Evolutionary conservation across 768 basidiomycete species (phyloP), one percentile per base, ranked within the genome.

Genomic region (Macrolepiota dolichaula): DNA sequence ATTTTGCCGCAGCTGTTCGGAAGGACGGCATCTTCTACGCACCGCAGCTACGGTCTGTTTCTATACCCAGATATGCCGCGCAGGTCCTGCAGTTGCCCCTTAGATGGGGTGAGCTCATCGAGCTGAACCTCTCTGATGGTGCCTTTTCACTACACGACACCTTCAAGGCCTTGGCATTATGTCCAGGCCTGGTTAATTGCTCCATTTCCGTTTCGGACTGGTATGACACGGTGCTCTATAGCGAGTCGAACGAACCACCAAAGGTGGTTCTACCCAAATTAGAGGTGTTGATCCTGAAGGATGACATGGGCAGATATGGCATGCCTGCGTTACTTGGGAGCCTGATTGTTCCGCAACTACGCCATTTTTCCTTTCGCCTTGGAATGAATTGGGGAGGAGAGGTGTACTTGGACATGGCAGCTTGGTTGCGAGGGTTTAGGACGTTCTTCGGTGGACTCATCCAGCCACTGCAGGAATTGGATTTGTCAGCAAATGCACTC

Each of bases 71-170:
- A 5, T 57, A 49, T 15, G 47, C 12, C 9, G 24, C n/a, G 24
- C 22, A 37, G 36, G 37, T 50, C 2, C n/a, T 57, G 15, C 57
- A 37, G 36, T 27, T 57, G 25, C 57, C 57, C 17, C 15, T 57
- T n/a, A 57, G 47, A 50, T 57, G 57, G 57, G 25, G 19, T 27
- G 22, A 50, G 12, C 57, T 57, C 47, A 35, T 50, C 25, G 57
- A 38, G 36, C 57, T 57, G 12, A 24, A 50, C 11, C 46, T 57
- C 10, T 57, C 49, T 7, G 36, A 17, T 50, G 49, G 49, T 25
- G 13, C 46, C 47, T 51, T 50, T 42, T 24, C 47, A 12, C 35
- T 57, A 22, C 57, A 38, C 36, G 57, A 49, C 32, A 38, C 37
- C 24, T 27, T 50, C 6, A 36, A 27, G n/a, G 35, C 47, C 9